Conservation (phyloP, 1,284 basidiomycete species). For the Singerocomus inundabilis region DNA sequence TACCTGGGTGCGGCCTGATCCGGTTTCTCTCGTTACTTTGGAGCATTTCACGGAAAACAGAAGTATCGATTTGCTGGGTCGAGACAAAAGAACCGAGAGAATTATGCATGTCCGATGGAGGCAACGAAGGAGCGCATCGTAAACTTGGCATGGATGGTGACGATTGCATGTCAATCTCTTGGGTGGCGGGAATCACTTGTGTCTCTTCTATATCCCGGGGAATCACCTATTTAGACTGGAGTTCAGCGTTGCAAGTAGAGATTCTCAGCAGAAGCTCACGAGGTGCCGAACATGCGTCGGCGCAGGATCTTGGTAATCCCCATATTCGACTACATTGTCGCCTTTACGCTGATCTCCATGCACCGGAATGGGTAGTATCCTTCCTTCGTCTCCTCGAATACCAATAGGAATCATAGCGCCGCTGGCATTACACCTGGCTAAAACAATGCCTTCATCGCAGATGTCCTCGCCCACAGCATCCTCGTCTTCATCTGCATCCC, state of each 20-base stretch:
- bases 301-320: slow-evolving; percentile 49
- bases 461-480: slow-evolving; percentile 52
- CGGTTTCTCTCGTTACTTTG: slow-evolving; percentile 21
- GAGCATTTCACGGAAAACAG: slow-evolving; percentile 42
- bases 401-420: slow-evolving; percentile 43
- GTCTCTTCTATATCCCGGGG: slow-evolving; percentile 42
- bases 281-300: slow-evolving; percentile 58
- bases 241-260: neutral
- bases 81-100: slow-evolving; percentile 23
- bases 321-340: slow-evolving; percentile 45
- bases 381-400: slow-evolving; percentile 44
- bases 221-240: slow-evolving; percentile 17
- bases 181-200: slow-evolving; percentile 37
- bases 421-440: slow-evolving; percentile 23
- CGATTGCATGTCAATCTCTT: slow-evolving; percentile 33
- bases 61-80: slow-evolving; percentile 38
- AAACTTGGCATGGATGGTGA: slow-evolving; percentile 11
- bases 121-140: slow-evolving; percentile 26
- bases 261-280: slow-evolving; percentile 36
- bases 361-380: slow-evolving; percentile 39
- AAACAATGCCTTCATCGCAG: slow-evolving; percentile 43
- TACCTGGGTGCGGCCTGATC: slow-evolving; percentile 39
- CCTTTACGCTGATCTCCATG: slow-evolving; percentile 17
- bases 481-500: slow-evolving; percentile 52
- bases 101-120: slow-evolving; percentile 39